A percentile compares a stretch with the other conserved stretches of the same genome.
phyloP scores from a whole-genome alignment of 192 early-diverging fungal species.

The Coemansia interrupta region DNA sequence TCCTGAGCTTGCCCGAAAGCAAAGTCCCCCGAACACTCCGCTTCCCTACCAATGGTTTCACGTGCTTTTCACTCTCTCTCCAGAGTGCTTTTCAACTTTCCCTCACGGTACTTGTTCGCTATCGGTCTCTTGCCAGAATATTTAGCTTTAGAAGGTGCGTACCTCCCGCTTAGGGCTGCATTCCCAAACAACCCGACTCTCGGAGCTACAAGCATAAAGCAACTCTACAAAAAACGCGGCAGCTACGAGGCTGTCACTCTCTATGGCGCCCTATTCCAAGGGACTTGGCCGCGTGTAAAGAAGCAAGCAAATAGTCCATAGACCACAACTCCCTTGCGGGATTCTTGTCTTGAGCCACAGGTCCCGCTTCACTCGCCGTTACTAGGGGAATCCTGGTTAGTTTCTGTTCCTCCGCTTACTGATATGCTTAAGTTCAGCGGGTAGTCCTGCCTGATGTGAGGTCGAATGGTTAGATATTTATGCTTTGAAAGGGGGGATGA shows the following conservation, averaged over 20 bases:
- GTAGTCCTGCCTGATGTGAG: slow-evolving; percentile 64
- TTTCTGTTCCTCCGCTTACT: slow-evolving; percentile 82
- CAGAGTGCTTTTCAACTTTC: slow-evolving; percentile 84
- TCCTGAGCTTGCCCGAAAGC: slow-evolving; percentile 10
- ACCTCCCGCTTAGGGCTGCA: slow-evolving; percentile 73
- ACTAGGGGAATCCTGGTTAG: slow-evolving; percentile 76
- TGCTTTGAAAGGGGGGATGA: slow-evolving; percentile 26
- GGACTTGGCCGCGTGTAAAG: slow-evolving; percentile 53
- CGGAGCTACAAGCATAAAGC: slow-evolving; percentile 21
- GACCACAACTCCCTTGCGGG: slow-evolving; percentile 58
- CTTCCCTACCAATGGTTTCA: slow-evolving; percentile 82
- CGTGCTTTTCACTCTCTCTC: slow-evolving; percentile 82
- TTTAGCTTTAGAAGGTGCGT: slow-evolving; percentile 80
- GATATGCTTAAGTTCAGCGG: slow-evolving; percentile 80
- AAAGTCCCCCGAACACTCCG: slow-evolving; percentile 19
- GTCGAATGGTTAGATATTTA: slow-evolving; percentile 43
- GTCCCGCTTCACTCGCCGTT: slow-evolving; percentile 74
- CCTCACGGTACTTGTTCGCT: slow-evolving; percentile 85
- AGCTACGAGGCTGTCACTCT: slow-evolving; percentile 70
- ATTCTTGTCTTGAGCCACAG: slow-evolving; percentile 64
- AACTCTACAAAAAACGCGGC: slow-evolving; percentile 16
- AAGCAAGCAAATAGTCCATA: slow-evolving; percentile 55
- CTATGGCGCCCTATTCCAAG: slow-evolving; percentile 68
- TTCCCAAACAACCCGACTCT: slow-evolving; percentile 76
- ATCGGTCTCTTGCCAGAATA: slow-evolving; percentile 78